Evolutionary conservation across 768 basidiomycete genomes (phyloP), one percentile per base, ranked within the genome.

Genomic region (Lentinus brumalis): DNA sequence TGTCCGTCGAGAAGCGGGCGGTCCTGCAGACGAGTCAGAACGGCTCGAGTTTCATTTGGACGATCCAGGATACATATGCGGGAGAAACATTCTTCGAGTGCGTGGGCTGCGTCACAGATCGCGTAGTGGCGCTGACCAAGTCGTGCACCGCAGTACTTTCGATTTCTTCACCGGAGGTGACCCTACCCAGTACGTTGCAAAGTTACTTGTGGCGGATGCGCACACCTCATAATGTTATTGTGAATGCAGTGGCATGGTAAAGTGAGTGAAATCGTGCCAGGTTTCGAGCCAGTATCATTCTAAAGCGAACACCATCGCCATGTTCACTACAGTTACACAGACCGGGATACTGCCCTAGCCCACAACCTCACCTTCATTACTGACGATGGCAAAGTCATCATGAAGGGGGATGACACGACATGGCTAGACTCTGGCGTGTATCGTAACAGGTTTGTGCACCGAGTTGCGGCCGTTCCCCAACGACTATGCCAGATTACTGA

Each of bases 341-440:
- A 89, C 66, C 60, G 72, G 55, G 73, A 73, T 15, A 79, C 76
- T 51, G 88, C 89, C 4, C 82, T 86, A 66, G 68, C 76, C 11
- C 72, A 77, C 42, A 75, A 79, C 47, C 79, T 92, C 8, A 84
- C 81, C 1, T 90, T 80, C 69, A 79, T 88, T 14, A 76, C 81
- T 12, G 77, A 78, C 21, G 77, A 86, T 69, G 82, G 81, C 40
- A 81, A 79, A 32, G 86, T 89, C 39, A 79, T 91, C 18, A 92
- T 93, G 89, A 84, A 86, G 69, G 89, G 88, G 12, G 91, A 93
- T 62, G 79, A 90, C 68, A 86, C 82, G 1, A 86, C 80, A 15
- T 76, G 72, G 74, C 72, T 92, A 26, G 64, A 77, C 7, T 51
- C 75, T 39, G 88, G 88, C 30, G 76, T 79, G 57, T 78, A 80